Base-by-base conservation (phyloP, 202 grass and related monocot species). In the Panicum virgatum region DNA sequence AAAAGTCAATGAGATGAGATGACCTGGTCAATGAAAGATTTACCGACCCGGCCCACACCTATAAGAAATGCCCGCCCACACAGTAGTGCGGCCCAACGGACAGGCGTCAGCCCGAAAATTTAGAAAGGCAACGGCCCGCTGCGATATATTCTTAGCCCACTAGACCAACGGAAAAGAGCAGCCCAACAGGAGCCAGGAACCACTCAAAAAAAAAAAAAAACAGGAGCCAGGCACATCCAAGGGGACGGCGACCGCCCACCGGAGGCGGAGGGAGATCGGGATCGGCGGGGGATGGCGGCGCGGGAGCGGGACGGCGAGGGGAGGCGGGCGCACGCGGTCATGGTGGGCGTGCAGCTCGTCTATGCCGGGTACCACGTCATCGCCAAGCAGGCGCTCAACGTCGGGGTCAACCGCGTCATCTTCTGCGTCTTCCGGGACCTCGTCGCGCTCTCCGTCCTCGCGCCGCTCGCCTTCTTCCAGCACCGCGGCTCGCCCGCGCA, bases 341-440 rank as follows among this genome's bases (percentile, higher is more conserved):
- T 92, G 90, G 85, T 91, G 45, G 83, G 86, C 8, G 80, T 73
- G 65, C 96, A 98, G 80, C 60, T 95, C 52, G 76, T 93, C 26
- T 80, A 68, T 73, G 92, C 84, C 0, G 92, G 95, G 20, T 98
- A 93, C 77, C 95, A 94, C 69, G 90, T 95, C 42, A 70, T 98
- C 63, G 90, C 95, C 19, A 98, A 95, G 84, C 81, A 90, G 40
- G 90, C 90, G 36, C 95, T 93, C 45, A 95, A 98, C 86, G 86
- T 90, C 22, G 88, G 92, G 50, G 89, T 95, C 75, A 98, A 98
- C 80, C 86, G 91, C 44, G 84, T 95, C 71, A 76, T 92, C 61
- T 94, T 97, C 94, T 97, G 94, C 84, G 90, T 94, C 79, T 95
- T 85, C 71, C 95, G 95, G 77, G 88, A 95, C 76, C 76, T 98